Evolutionary conservation across 441 rosid genomes (phyloP), one percentile per base, ranked within the genome.

Genomic region (Cnidoscolus chayamansa): DNA sequence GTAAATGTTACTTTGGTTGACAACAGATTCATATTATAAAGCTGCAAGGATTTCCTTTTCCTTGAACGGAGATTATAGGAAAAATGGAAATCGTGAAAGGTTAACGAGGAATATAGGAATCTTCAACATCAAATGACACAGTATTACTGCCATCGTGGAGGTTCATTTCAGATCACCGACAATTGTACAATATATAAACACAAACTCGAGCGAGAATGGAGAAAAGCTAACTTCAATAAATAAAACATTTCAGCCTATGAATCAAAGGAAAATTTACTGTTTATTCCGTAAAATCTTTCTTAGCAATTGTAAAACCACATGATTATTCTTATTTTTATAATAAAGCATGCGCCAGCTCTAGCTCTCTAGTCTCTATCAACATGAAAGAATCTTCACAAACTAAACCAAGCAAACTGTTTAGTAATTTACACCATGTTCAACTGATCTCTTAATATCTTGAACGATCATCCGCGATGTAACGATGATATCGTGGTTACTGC

Each of bases 301-400:
- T 4, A 68, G 50, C n/a, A 40, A 68, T 6, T 19, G 51, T 7
- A 55, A 69, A 31, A 31, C 63, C 5, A 20, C 17, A 56, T 10
- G 49, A 40, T 20, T 12, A 15, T 45, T 20, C 65, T 69, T 25
- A 45, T 70, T 30, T 16, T 20, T 30, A 8, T 0, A 35, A 13
- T 37, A 35, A 51, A 62, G 51, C 68, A 50, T 62, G 74, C 74
- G n/a, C 17, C 67, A 49, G 11, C 9, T 54, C 37, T 58, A 7
- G 50, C 49, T 35, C 5, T 35, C 3, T 35, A 35, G 5, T 54
- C 61, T 71, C 60, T 13, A 62, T 4, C 31, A 25, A 30, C 30
- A 47, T 25, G 25, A 25, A 25, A 31, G 6, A 58, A 70, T 47
- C 45, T 45, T 19, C 20, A 40, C 53, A 57, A 67, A 57, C 43